Evolutionary conservation across 257 asterid genomes (phyloP).

Genomic region (Solanum chmielewskii): DNA sequence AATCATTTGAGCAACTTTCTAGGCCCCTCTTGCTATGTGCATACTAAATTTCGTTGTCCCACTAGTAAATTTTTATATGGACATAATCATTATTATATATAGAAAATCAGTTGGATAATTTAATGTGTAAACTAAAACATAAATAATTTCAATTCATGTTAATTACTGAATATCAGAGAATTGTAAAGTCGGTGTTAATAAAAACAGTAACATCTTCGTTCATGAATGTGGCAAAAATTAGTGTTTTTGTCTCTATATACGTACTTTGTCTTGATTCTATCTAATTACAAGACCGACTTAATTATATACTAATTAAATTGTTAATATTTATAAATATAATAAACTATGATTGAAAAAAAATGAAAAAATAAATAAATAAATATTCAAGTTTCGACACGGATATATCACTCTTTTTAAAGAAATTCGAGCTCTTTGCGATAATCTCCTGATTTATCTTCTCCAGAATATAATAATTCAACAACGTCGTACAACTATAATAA

Average conservation of each 20-base stretch:
- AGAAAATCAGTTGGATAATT: neutral
- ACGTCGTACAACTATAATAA: too few relatives aligned
- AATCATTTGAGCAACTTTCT: neutral
- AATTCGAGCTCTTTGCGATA: fast-evolving
- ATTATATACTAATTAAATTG: neutral
- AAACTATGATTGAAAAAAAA: too few relatives aligned
- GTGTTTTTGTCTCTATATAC: neutral
- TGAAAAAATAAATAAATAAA: too few relatives aligned
- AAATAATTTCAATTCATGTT: neutral
- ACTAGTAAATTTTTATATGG: neutral
- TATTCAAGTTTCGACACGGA: fast-evolving
- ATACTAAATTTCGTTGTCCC: neutral
- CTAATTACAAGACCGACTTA: neutral
- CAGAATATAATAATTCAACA: too few relatives aligned
- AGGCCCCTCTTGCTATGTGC: neutral
- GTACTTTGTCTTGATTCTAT: neutral
- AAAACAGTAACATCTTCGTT: neutral
- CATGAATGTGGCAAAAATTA: neutral
- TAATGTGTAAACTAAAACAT: neutral
- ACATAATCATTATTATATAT: neutral
- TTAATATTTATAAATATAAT: too few relatives aligned
- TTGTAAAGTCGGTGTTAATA: neutral
- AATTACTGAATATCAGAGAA: neutral
- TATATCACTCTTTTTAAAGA: too few relatives aligned
- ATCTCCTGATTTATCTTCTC: too few relatives aligned